Percentiles rank a stretch among this genome's conserved stretches.
Evolutionary conservation across 805 yeast species (phyloP).

Genomic region (Spathaspora girioi): DNA sequence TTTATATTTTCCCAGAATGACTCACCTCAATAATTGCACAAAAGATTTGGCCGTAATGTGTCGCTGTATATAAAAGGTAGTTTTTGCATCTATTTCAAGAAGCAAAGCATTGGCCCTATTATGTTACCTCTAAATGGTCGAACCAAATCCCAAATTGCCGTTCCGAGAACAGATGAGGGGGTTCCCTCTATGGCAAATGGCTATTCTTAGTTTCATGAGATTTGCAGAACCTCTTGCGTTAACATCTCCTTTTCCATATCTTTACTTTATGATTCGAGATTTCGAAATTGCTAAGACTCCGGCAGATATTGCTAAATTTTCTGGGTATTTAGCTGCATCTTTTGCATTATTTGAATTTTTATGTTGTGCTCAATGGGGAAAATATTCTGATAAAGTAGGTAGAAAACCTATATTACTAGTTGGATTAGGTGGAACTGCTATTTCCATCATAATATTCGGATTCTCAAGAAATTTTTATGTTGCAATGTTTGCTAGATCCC

Average conservation of each 20-base stretch:
- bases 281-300: conserved; percentile 47
- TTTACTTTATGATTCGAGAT: conserved; percentile 59
- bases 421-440: conserved; percentile 52
- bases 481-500: conserved; percentile 51
- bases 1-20: neutral
- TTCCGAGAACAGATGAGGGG: conserved; percentile 51
- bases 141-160: conserved; percentile 8
- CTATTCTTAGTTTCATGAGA: conserved; percentile 39
- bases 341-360: conserved; percentile 60
- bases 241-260: conserved; percentile 60
- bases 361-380: conserved; percentile 60
- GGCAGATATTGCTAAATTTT: conserved; percentile 52
- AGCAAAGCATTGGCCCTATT: neutral
- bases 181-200: conserved; percentile 52
- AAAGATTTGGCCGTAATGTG: too few relatives aligned
- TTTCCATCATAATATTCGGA: conserved; percentile 48
- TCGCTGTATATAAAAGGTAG: neutral
- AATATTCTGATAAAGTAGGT: conserved; percentile 51
- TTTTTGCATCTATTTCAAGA: neutral
- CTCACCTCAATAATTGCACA: neutral
- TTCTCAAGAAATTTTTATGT: conserved; percentile 47
- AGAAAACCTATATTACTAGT: conserved; percentile 50
- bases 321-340: conserved; percentile 58
- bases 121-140: neutral
- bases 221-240: conserved; percentile 62